Evolutionary conservation across 2,329 filamentous ascomycete genomes (phyloP), one percentile per base, ranked within the genome.

Genomic region (Hirsutella minnesotensis): DNA sequence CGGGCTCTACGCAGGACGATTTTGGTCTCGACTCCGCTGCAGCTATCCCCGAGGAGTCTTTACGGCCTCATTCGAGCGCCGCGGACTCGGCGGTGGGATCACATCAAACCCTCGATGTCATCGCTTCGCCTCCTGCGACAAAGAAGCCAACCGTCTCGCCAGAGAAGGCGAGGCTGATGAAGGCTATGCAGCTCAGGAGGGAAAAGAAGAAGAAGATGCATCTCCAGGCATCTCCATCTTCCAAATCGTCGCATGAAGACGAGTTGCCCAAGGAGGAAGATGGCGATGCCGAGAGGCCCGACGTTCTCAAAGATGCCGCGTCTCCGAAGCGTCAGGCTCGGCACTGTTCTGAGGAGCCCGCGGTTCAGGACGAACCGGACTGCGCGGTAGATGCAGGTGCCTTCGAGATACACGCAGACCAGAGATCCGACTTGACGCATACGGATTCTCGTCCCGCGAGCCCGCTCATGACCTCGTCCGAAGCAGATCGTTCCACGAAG

Each of bases 81-180:
- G 44, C 47, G 2, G 60, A 66, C 37, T 68, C 69, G 3, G 54
- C 58, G 20, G 69, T 66, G 9, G 71, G 67, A 53, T 70, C 71
- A 19, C 65, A 66, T 27, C 57, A 65, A 21, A 64, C 67, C 31
- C 57, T 65, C 35, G 67, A 67, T 46, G 49, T 60, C 27, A 57
- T 63, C 24, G 55, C 62, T 3, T 50, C 67, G 43, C 67, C 69
- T 13, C 56, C 72, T 52, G 62, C 69, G 5, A n/a, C n/a, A n/a
- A 51, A 53, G 31, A 66, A 65, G 52, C 62, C 65, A 61, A 53
- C 70, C 59, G 83, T 94, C 54, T 87, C 86, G 1, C 86, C 86
- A 1, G 92, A 98, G 61, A 96, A 94, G 66, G 79, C 86, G 47
- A 76, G 92, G 43, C 69, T 98, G 48, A 89, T 95, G 86, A 95